Evolutionary conservation across 2,329 filamentous ascomycete species (phyloP), one percentile per base, ranked within the genome.

Genomic region (Sarocladium strictum): DNA sequence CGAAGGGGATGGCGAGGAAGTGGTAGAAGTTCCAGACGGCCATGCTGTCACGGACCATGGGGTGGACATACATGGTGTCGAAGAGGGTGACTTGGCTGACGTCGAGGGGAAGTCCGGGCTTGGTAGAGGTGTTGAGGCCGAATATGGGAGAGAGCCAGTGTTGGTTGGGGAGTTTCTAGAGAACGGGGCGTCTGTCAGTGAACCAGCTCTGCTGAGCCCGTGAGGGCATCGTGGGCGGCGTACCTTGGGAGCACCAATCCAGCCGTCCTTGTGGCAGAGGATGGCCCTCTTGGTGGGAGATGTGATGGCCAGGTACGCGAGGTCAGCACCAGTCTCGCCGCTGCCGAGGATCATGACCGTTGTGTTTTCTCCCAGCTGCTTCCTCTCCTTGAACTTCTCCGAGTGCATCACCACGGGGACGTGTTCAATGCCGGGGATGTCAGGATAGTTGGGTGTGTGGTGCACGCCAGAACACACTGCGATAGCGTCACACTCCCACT

Each of bases 321-420:
- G 57, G 43, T 77, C 74, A 53, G 72, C 69, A 2, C 67, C 72
- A 0, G 74, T 76, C 60, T 77, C 74, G 7, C 74, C 73, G 12
- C 63, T 67, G 3, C 74, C 74, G 1, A 76, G 57, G 40, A 76
- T 61, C 57, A 76, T 60, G 12, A 76, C 69, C 4, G 69, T 69
- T 33, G 66, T 72, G n/a, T 62, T 64, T 3, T 58, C 33, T 10
- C 67, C 68, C 53, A 76, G 72, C 55, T 76, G 70, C 23, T 62
- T 58, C 12, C 68, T 63, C 2, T 49, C 57, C 60, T 76, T 76
- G 61, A 77, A 65, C 24, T 69, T 53, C 0, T 72, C 74, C 11
- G 74, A 76, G 57, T 77, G 75, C n/a, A 75, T 60, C 1, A 72
- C 68, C 2, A 56, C 26, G 0, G 67, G 65, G 0, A 73, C 63